phyloP scores from a whole-genome alignment of 805 yeast genomes.

The Saturnispora serradocipensis region DNA sequence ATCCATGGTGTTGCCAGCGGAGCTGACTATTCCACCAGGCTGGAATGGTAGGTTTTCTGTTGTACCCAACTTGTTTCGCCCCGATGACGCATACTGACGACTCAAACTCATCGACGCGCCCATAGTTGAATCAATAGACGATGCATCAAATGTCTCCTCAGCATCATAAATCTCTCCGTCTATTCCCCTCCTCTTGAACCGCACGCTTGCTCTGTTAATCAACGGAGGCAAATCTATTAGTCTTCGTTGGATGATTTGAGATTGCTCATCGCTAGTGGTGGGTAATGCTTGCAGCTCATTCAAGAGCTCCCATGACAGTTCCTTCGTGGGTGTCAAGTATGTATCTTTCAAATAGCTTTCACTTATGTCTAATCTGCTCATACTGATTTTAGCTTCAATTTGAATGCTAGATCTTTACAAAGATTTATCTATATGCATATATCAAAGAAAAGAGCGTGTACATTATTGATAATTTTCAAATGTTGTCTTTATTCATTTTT shows the following conservation, averaged over 20 bases:
- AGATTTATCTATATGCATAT: neutral
- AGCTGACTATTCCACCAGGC: conserved; percentile 63
- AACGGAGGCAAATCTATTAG: conserved; percentile 52
- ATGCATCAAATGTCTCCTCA: conserved; percentile 48
- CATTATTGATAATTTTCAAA: no score
- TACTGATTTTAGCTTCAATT: neutral
- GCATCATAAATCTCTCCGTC: conserved; percentile 57
- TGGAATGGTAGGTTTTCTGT: conserved; percentile 77
- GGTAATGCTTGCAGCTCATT: conserved; percentile 59
- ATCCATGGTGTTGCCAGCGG: conserved; percentile 22
- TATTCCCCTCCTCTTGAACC: conserved; percentile 69
- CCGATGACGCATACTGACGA: conserved; percentile 54
- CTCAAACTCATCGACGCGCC: conserved; percentile 65
- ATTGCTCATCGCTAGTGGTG: conserved; percentile 16
- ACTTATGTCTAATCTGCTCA: neutral
- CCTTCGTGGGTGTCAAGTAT: conserved; percentile 54
- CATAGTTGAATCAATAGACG: conserved; percentile 33
- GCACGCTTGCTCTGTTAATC: conserved; percentile 51
- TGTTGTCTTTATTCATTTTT: neutral
- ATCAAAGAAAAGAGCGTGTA: neutral
- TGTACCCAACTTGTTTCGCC: conserved; percentile 58
- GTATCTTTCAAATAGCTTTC: conserved; percentile 26
- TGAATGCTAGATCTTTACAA: neutral
- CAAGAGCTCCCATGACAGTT: conserved; percentile 61
- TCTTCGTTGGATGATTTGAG: conserved; percentile 24